phyloP scores from a whole-genome alignment of 148 eudicot species.

The Silene conica region DNA sequence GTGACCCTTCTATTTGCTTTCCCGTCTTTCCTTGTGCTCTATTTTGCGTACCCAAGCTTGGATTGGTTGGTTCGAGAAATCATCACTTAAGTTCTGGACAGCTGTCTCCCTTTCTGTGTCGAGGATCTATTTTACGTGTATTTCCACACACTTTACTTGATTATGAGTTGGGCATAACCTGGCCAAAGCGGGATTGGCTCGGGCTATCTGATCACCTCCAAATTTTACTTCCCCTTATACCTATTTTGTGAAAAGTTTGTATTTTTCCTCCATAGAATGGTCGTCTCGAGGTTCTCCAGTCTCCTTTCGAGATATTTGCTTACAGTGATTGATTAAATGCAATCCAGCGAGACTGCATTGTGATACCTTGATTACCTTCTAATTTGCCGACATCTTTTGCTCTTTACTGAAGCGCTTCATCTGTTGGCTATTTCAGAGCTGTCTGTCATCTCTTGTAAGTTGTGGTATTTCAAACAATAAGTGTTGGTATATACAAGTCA shows the following conservation, averaged over 20 bases:
- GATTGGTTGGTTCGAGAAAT: constrained; percentile 53
- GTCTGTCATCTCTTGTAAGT: neutral
- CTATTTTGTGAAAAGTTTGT: neutral
- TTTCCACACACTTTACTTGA: too few relatives aligned
- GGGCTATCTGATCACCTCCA: too few relatives aligned
- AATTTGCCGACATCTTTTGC: neutral
- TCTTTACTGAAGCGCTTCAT: neutral
- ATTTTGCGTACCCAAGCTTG: constrained; percentile 44
- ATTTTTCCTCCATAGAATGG: neutral
- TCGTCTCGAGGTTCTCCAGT: neutral
- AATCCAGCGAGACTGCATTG: neutral
- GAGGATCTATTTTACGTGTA: too few relatives aligned
- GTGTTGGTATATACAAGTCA: too few relatives aligned
- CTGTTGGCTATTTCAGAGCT: neutral
- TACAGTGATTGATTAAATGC: too few relatives aligned
- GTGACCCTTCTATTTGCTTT: constrained; percentile 42
- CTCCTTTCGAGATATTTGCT: too few relatives aligned
- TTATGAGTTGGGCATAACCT: too few relatives aligned
- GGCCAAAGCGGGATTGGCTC: too few relatives aligned
- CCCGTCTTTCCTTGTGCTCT: constrained; percentile 45
- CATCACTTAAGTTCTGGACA: too few relatives aligned
- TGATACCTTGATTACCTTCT: neutral
- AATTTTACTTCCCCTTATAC: too few relatives aligned
- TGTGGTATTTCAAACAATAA: neutral
- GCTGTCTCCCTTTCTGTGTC: too few relatives aligned